phyloP scores from a whole-genome alignment of 306 rosid genomes.

The Spatholobus suberectus region DNA sequence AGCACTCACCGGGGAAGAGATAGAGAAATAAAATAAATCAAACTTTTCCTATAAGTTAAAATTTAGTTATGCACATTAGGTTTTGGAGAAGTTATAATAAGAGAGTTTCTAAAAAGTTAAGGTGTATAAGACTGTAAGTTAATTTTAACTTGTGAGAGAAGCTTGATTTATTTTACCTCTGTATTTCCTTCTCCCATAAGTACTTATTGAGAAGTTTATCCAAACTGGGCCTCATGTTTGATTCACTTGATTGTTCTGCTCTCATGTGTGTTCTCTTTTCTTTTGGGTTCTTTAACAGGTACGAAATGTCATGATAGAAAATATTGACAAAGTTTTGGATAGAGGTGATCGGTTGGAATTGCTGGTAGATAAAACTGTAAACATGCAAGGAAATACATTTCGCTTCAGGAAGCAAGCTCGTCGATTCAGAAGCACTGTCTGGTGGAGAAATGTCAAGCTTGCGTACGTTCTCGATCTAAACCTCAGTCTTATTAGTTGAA shows the following conservation, averaged over 20 bases:
- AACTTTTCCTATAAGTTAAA: neutral
- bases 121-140: neutral
- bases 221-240: neutral
- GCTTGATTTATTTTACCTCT: neutral
- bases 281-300: constrained; percentile 56
- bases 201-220: neutral
- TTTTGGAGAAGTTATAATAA: neutral
- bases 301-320: constrained; percentile 93
- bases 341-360: constrained; percentile 96
- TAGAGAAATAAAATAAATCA: neutral
- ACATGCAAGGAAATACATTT: constrained; percentile 96
- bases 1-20: neutral
- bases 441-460: constrained; percentile 99
- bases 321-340: constrained; percentile 94
- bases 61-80: neutral
- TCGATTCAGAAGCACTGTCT: constrained; percentile 84
- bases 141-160: neutral
- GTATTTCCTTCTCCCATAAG: neutral
- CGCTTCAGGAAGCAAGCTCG: constrained; percentile 98
- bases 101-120: neutral
- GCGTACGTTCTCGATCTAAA: constrained; percentile 61
- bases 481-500: constrained; percentile 8
- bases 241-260: neutral
- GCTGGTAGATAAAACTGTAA: constrained; percentile 91
- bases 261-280: neutral